Evolutionary conservation across 1,139 yeast species (phyloP), one percentile per base, ranked within the genome.

Genomic region (Wickerhamiella pararugosa): DNA sequence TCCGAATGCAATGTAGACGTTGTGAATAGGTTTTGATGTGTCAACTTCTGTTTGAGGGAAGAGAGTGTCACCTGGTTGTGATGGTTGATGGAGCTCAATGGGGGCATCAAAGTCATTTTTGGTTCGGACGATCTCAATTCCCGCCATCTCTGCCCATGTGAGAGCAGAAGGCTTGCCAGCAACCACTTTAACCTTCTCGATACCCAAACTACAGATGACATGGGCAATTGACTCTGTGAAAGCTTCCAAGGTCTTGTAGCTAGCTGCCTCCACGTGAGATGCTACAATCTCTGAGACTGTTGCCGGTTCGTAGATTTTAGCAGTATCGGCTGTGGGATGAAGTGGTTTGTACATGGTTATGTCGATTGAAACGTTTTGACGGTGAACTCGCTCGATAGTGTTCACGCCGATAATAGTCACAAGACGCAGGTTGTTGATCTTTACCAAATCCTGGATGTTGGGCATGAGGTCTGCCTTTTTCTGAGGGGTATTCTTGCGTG

Each of bases 181-280:
- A 25, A 67, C 68, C 0, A 81, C 87, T 4, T 63, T 62, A 5
- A 75, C 70, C 32, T 64, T 62, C 5, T 57, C 50, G 2, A 69
- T 29, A 6, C 60, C 60, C 31, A 55, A 48, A 6, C 49, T 45
- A 41, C 73, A 66, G 3, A 78, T 66, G 40, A 79, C 60, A 51
- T 78, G 82, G 5, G 86, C 79, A 25, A 84, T 78, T 8, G 76
- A 71, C 47, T 76, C 72, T 3, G 82, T 93, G 47, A 90, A 68
- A 0, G 97, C 95, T 57, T 90, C 98, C 2, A 90, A 94, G 0
- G 98, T 90, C 55, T 83, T 80, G 64, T 83, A 90, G 49, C 77
- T 75, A 1, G 94, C 73, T 11, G 59, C 60, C 53, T 82, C 94
- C 7, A 84, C 83, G 54, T 76, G 81, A 1, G 56, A 54, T 0